A percentile compares a stretch with the other conserved stretches of the same genome.
These are phyloP conservation scores for Suhomyces faveliae DNA, from an alignment of 805 yeast species.

Conservation along the genomic window DNA sequence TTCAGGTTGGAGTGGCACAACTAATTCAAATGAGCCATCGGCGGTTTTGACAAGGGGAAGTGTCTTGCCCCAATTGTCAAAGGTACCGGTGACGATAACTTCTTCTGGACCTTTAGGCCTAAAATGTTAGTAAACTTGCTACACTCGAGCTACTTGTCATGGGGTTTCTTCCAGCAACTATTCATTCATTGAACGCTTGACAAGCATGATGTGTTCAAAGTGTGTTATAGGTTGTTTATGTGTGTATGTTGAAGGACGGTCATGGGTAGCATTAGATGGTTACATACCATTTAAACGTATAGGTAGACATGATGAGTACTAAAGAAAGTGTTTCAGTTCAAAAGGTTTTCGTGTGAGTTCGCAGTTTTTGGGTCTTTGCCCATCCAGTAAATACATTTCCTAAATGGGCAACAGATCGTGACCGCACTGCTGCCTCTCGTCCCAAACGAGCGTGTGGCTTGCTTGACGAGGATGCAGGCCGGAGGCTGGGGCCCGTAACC, in stretches of 20 bases:
- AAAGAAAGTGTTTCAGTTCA: neutral
- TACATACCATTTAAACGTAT: slow-evolving; percentile 43
- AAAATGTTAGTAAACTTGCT: slow-evolving; percentile 4
- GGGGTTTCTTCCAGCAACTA: too few relatives aligned
- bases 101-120: slow-evolving; percentile 48
- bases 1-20: slow-evolving; percentile 52
- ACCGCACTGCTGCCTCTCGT: neutral
- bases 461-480: neutral
- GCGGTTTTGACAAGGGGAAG: slow-evolving; percentile 58
- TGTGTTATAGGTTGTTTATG: too few relatives aligned
- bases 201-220: too few relatives aligned
- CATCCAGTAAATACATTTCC: slow-evolving; percentile 3
- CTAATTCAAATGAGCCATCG: slow-evolving; percentile 59
- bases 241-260: too few relatives aligned
- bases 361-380: slow-evolving; percentile 1
- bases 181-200: too few relatives aligned
- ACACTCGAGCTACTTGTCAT: too few relatives aligned
- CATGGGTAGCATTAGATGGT: neutral
- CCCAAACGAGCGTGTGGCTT: neutral
- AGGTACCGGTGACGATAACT: slow-evolving; percentile 69
- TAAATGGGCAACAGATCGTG: slow-evolving; percentile 6
- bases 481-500: neutral
- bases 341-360: slow-evolving; percentile 1
- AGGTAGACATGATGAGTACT: slow-evolving; percentile 16
- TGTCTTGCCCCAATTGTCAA: slow-evolving; percentile 63